Evolutionary conservation across 208 protist genomes (phyloP).

Genomic region (Acanthamoeba culbertsoni): DNA sequence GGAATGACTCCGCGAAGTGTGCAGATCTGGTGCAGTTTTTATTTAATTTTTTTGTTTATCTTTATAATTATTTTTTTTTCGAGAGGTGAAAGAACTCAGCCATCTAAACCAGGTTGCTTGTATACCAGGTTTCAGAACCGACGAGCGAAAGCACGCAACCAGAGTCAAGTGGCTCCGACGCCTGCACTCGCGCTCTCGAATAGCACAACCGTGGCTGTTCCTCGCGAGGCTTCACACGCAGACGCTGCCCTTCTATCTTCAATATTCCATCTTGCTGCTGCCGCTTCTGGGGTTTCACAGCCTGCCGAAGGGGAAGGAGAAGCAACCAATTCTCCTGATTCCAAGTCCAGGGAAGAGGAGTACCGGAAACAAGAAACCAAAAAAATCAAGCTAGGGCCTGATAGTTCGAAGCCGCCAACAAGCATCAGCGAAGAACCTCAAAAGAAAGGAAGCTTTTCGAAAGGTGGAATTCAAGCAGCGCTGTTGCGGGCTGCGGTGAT

Average conservation of each 20-base stretch:
- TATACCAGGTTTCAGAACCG: neutral
- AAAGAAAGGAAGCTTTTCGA: neutral
- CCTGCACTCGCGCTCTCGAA: neutral
- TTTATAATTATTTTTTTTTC: too few species aligned
- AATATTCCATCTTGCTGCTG: conserved; percentile 27
- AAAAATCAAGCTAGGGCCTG: too few species aligned
- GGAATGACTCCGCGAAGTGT: conserved; percentile 40
- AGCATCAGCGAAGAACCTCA: neutral
- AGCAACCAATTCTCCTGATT: too few species aligned
- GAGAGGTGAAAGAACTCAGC: too few species aligned
- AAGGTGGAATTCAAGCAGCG: too few species aligned
- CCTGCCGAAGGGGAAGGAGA: neutral
- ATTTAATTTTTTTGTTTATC: neutral
- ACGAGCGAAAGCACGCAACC: conserved; percentile 23
- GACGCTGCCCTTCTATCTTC: neutral
- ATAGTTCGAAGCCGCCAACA: too few species aligned
- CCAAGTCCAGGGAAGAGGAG: too few species aligned
- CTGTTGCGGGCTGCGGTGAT: conserved; percentile 1
- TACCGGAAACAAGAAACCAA: too few species aligned
- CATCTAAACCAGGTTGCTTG: too few species aligned
- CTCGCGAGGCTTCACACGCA: neutral
- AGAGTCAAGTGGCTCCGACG: conserved; percentile 1
- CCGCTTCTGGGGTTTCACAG: neutral
- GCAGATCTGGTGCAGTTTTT: conserved; percentile 47
- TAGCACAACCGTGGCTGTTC: neutral